Percentiles rank a stretch among this genome's conserved stretches.
Conservation (phyloP, 768 basidiomycete genomes). For the Collybia mongolica region DNA sequence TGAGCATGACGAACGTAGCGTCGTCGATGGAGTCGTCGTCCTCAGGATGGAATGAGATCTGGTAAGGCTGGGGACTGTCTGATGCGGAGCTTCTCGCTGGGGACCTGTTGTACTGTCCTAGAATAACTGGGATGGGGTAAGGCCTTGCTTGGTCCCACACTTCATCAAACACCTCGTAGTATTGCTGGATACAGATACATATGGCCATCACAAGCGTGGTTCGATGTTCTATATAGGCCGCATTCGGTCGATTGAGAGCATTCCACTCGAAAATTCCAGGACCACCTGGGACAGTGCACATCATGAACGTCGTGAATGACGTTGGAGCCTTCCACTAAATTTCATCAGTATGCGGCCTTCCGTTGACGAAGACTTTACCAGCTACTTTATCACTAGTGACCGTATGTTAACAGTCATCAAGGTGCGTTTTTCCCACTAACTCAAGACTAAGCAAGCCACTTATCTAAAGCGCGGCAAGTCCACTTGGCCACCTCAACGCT, state of each 20-base stretch:
- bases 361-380: too few relatives aligned
- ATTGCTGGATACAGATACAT: constrained; percentile 76
- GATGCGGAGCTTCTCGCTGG: constrained; percentile 16
- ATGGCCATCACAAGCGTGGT: constrained; percentile 72
- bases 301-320: constrained; percentile 70
- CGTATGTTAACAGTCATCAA: too few relatives aligned
- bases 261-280: constrained; percentile 34
- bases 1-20: constrained; percentile 70
- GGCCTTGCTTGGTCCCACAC: constrained; percentile 70
- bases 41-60: constrained; percentile 24
- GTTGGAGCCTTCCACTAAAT: constrained; percentile 70
- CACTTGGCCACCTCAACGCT: not conserved
- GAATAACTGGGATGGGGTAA: constrained; percentile 27
- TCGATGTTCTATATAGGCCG: constrained; percentile 3
- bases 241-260: constrained; percentile 9
- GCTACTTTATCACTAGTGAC: too few relatives aligned
- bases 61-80: constrained; percentile 12
- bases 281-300: constrained; percentile 62
- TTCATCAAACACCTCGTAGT: constrained; percentile 87
- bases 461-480: too few relatives aligned
- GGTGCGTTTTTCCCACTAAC: too few relatives aligned
- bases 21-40: constrained; percentile 70
- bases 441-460: too few relatives aligned
- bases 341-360: too few relatives aligned
- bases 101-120: constrained; percentile 10